Base-by-base conservation (phyloP, 257 asterid genomes). In the Voacanga thouarsii region DNA sequence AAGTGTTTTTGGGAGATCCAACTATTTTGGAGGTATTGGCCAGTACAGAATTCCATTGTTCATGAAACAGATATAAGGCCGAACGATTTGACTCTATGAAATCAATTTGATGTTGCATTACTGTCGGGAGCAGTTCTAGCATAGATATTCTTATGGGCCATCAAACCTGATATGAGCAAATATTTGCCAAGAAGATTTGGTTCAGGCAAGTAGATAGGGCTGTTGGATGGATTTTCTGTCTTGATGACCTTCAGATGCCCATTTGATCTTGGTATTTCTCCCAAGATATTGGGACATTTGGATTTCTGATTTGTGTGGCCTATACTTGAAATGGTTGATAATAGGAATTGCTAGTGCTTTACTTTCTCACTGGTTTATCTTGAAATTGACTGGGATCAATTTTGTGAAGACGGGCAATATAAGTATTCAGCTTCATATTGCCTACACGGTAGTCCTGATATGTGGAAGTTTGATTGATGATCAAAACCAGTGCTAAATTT, bases 381-480 rank as follows among this genome's bases (percentile, higher is more conserved):
- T 66, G 83, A 68, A 72, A 59, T 10, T 79, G 72, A 26, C 71
- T 67, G 79, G 53, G 49, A 69, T 16, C 61, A 24, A 41, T 60
- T 60, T 49, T 74, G 51, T 56, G 11, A 60, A 24, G 68, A 55
- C 61, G 30, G 86, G 84, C 76, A 24, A 51, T 79, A 83, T 85
- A 75, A 64, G 70, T 84, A 47, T 33, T 59, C 45, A 68, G 80
- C 82, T 87, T 69, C 72, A 60, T 76, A 45, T 45, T 74, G 49
- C 73, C 80, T 76, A 56, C 14, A 41, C 43, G 69, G 43, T 75
- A 65, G 65, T 84, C 71, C 77, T 71, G 82, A 83, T 73, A 70
- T 81, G 80, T 77, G 80, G 82, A 78, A 64, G 83, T 78, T 70
- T 71, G 74, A 60, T 71, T 82, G 71, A 78, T 61, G 24, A 45